Conservation (phyloP, 805 yeast species). For the Cyberlindnera petersonii region DNA sequence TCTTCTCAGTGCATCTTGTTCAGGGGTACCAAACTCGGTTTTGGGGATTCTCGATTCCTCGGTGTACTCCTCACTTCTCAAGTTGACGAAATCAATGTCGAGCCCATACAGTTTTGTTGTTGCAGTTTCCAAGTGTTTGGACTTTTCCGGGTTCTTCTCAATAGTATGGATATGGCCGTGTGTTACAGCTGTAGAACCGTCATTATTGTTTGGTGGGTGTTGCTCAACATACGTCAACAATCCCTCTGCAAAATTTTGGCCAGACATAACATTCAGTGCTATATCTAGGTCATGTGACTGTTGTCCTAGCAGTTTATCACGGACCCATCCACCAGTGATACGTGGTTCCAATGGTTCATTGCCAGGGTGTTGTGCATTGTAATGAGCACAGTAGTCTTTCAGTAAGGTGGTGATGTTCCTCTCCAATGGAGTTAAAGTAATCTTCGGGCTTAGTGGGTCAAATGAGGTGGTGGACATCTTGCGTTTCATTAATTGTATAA, state of each 20-base stretch:
- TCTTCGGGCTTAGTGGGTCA: conserved; percentile 16
- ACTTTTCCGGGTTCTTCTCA: conserved; percentile 89
- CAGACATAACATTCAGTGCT: conserved; percentile 80
- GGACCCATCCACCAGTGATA: conserved; percentile 98
- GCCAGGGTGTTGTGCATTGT: conserved; percentile 4
- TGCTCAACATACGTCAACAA: conserved; percentile 47
- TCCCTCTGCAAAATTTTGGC: conserved; percentile 76
- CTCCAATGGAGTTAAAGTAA: conserved; percentile 40
- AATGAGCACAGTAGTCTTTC: conserved; percentile 33
- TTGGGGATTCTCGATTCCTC: conserved; percentile 82
- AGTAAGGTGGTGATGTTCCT: conserved; percentile 37
- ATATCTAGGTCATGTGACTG: conserved; percentile 87
- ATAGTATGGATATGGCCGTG: conserved; percentile 67
- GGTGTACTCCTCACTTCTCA: conserved; percentile 83
- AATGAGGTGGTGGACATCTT: conserved; percentile 14
- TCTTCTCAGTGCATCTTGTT: conserved; percentile 85
- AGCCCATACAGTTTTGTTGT: conserved; percentile 79
- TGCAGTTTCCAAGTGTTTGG: conserved; percentile 95
- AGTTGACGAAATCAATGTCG: conserved; percentile 92
- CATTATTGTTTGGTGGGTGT: conserved; percentile 29
- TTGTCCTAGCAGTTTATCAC: conserved; percentile 83
- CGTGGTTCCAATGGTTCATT: conserved; percentile 47
- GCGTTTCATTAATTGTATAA: conserved; percentile 11
- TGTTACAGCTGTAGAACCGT: conserved; percentile 30
- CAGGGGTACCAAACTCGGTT: conserved; percentile 82